phyloP scores from a whole-genome alignment of 2,329 filamentous ascomycete genomes.

The Ophiostoma piceae region DNA sequence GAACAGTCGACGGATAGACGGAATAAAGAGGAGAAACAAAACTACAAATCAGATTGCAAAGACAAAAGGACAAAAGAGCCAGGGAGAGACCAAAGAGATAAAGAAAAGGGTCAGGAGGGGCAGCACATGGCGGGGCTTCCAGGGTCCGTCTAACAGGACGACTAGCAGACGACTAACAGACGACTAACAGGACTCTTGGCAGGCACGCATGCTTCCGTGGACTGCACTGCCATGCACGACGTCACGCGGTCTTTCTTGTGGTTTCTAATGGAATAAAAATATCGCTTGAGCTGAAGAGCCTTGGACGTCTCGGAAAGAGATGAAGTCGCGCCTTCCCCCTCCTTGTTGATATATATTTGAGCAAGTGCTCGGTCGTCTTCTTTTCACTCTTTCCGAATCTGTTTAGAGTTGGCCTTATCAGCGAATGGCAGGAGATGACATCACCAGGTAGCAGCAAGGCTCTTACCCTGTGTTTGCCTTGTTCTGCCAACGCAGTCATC shows the following conservation, averaged over 20 bases:
- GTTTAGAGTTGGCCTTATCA: background rate
- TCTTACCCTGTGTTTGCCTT: background rate
- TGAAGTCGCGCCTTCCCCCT: background rate
- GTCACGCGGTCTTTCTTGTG: background rate
- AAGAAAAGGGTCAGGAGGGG: background rate
- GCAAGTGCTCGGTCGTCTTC: background rate
- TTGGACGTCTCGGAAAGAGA: background rate
- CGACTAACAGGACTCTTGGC: conserved; percentile 1
- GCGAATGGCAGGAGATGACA: background rate
- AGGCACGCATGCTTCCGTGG: background rate
- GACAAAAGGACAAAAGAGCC: background rate
- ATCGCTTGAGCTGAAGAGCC: background rate
- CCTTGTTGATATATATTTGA: background rate
- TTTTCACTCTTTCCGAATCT: background rate
- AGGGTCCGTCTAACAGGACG: background rate
- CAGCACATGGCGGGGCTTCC: conserved; percentile 1
- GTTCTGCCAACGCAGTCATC: background rate
- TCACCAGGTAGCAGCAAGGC: background rate
- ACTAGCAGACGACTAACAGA: background rate
- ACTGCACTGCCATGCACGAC: background rate
- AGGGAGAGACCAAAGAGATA: background rate
- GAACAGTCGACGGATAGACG: background rate
- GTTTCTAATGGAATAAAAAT: too few relatives aligned
- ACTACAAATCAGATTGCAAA: background rate
- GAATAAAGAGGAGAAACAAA: background rate